Conservation (phyloP, 148 eudicot species). For the Pouteria glomerata region DNA sequence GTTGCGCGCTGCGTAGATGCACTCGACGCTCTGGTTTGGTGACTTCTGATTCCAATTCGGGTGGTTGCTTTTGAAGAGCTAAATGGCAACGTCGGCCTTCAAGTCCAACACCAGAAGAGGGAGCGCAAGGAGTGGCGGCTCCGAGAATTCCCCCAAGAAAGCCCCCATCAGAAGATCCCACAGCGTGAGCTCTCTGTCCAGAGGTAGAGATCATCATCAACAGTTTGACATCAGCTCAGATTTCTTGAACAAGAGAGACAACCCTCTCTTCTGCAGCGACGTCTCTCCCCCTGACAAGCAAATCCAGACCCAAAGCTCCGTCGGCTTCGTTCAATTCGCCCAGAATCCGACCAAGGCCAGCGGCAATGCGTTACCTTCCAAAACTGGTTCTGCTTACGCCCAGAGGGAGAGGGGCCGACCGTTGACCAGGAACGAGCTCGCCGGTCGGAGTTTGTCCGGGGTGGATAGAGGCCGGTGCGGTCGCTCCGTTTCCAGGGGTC, state of each 20-base stretch:
- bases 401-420: constrained; percentile 47
- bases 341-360: neutral
- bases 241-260: constrained; percentile 55
- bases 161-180: constrained; percentile 33
- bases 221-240: constrained; percentile 33
- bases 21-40: no score
- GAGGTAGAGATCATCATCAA: constrained; percentile 26
- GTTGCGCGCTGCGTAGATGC: no score
- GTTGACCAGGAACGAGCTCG: constrained; percentile 19
- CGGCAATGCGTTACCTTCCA: constrained; percentile 3
- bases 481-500: constrained; percentile 35
- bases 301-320: neutral
- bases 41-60: no score
- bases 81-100: constrained; percentile 62
- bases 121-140: neutral
- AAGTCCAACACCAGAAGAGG: constrained; percentile 49
- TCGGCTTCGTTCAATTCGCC: neutral
- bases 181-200: constrained; percentile 50
- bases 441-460: constrained; percentile 51
- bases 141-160: constrained; percentile 21
- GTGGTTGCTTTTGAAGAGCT: neutral
- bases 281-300: constrained; percentile 26
- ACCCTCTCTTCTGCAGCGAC: constrained; percentile 57
- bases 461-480: constrained; percentile 28
- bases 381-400: constrained; percentile 9